These are phyloP conservation scores for Paspalum vaginatum DNA, from an alignment of 176 grass and related monocot genomes.

Conservation along the genomic window DNA sequence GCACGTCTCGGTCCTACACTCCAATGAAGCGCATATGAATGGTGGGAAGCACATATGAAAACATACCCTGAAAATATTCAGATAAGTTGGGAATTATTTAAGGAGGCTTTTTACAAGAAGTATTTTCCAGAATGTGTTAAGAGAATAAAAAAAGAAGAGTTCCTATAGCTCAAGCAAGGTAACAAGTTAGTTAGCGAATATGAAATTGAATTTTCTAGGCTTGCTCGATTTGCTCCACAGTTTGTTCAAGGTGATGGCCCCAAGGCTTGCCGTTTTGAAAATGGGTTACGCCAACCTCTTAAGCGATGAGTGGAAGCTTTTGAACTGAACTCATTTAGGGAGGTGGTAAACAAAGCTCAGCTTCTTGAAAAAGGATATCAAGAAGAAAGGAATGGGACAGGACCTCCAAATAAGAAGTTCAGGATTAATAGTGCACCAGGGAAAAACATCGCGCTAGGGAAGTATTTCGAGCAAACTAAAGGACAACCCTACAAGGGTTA, in stretches of 20 bases:
- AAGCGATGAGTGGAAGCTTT: background rate
- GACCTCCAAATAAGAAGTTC: background rate
- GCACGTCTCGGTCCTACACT: too few species aligned
- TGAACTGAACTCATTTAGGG: constrained; percentile 6
- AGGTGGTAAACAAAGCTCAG: background rate
- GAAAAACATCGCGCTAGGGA: too few species aligned
- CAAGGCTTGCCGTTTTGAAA: background rate
- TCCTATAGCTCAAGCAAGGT: background rate
- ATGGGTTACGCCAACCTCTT: background rate
- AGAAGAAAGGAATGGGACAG: background rate
- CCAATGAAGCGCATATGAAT: background rate
- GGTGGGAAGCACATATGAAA: background rate
- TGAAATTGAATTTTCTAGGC: constrained; percentile 6
- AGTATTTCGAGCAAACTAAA: too few species aligned
- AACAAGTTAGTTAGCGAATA: background rate
- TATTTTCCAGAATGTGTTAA: background rate
- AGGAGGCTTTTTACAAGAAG: background rate
- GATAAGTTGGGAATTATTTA: background rate
- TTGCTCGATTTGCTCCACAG: background rate
- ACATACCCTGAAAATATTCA: background rate
- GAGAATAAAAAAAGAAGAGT: background rate
- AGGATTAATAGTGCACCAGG: background rate
- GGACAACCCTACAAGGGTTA: too few species aligned
- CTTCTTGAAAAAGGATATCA: background rate
- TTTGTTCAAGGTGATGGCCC: background rate